Evolutionary conservation across 768 basidiomycete genomes (phyloP), one percentile per base, ranked within the genome.

Genomic region (Suillus ampliporus): DNA sequence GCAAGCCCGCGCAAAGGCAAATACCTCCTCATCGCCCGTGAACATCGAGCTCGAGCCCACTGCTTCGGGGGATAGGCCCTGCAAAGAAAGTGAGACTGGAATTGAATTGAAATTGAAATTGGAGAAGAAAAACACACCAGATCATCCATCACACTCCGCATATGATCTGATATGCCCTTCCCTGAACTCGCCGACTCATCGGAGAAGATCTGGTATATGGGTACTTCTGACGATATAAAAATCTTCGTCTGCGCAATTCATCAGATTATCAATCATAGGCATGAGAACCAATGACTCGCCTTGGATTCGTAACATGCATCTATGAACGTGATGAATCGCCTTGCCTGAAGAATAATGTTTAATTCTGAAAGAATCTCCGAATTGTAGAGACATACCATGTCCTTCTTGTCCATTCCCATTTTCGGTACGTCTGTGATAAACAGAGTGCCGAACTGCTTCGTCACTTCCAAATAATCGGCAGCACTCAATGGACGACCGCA

Each of bases 241-340:
- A 99, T 82, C 72, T 93, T 94, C 3, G 94, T 96, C 90, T 94
- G 68, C 5, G 7, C 26, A 9, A 59, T 57, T 43, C 38, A 17
- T 38, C 14, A 64, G n/a, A 19, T 47, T 34, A 21, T 47, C 52
- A 60, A 17, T 64, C 59, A 52, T 43, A 21, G 9, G 37, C 53
- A 19, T 15, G 28, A 37, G n/a, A 10, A 46, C 7, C 15, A 28
- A 23, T 23, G 23, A 63, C 76, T 10, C 70, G 89, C 90, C 83
- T 90, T 92, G 81, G 88, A 95, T 73, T 97, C 95, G 69, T 97
- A 97, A 71, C 94, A 96, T 26, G 95, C 93, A 80, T 99, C 97
- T 68, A 99, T 90, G 74, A 99, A 98, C 1, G 96, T 96, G 72
- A 99, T 99, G 73, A 99, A 99, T 65, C 97, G 81, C 68, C 97